These are phyloP conservation scores for Protomyces gravidus DNA, from an alignment of 1,139 yeast species.

Conservation along the genomic window DNA sequence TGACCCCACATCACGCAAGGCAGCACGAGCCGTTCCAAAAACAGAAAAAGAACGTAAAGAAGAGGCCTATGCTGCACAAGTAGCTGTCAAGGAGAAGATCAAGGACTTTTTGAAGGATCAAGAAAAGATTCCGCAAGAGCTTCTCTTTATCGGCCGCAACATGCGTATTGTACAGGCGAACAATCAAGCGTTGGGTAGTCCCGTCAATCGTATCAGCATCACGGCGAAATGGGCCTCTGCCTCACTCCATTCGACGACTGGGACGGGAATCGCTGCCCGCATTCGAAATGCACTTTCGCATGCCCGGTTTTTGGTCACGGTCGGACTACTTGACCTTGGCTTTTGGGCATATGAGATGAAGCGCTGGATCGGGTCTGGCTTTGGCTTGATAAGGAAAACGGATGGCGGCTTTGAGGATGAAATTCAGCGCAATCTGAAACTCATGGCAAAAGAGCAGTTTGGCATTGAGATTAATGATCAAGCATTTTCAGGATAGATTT, in stretches of 20 bases:
- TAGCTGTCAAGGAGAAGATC: constrained; percentile 44
- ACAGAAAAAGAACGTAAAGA: constrained; percentile 13
- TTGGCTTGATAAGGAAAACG: constrained; percentile 37
- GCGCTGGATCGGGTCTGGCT: constrained; percentile 41
- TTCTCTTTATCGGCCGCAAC: constrained; percentile 62
- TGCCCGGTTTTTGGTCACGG: constrained; percentile 43
- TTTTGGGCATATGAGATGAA: constrained; percentile 46
- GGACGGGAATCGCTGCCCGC: constrained; percentile 9
- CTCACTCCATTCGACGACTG: constrained; percentile 24
- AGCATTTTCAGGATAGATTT: constrained; percentile 12
- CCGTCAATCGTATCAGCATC: constrained; percentile 64
- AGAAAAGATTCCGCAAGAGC: constrained; percentile 60
- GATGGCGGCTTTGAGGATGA: constrained; percentile 49
- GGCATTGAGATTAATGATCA: constrained; percentile 32
- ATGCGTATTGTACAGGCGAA: constrained; percentile 71
- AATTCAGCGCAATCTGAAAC: constrained; percentile 46
- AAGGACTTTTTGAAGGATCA: constrained; percentile 56
- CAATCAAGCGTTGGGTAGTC: constrained; percentile 63
- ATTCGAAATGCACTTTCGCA: constrained; percentile 34
- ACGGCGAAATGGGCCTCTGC: constrained; percentile 45
- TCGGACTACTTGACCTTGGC: constrained; percentile 47
- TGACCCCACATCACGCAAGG: constrained; percentile 31
- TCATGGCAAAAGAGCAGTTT: constrained; percentile 32
- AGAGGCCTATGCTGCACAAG: constrained; percentile 43
- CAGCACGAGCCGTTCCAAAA: constrained; percentile 15